Evolutionary conservation across 139 green algal genomes (phyloP), one percentile per base, ranked within the genome.

Genomic region (Yamagishiella unicocca): DNA sequence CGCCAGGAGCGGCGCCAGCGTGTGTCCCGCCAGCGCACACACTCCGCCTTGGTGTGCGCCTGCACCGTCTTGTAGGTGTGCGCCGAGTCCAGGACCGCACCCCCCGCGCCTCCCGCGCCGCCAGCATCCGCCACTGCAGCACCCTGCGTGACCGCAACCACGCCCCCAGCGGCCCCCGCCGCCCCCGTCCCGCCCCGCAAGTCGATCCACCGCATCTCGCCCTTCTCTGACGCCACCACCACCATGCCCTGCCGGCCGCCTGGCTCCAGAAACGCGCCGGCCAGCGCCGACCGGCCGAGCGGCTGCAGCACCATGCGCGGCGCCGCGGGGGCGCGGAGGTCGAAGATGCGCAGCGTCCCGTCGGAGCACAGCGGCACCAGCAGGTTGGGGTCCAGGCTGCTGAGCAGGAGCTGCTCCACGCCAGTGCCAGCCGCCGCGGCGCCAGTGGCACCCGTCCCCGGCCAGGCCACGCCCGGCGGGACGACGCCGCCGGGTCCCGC

Each of bases 171-270:
- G n/a, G n/a, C n/a, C n/a, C 46, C n/a, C 61, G 61, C 42, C 61
- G 24, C 64, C 64, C 79, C 82, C 58, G 43, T 87, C 45, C 68
- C 42, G 83, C 84, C 89, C 12, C 96, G 91, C 75, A 96, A 88
- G 90, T 99, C 97, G 27, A 97, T 81, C 87, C 98, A 97, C 29
- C 89, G 89, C 61, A 99, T 89, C 61, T 96, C 90, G 6, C 96
- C 97, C 17, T 77, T 82, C 58, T 93, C 90, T 24, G 70, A 82
- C 24, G 72, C 90, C 38, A 86, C 84, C 27, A 90, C 77, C 14
- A 91, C 58, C 25, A 89, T 88, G 40, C 87, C 66, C 35, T 83
- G 72, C 46, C 78, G 71, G 29, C 92, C 92, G 29, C 92, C 95
- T 14, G 95, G 94, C 90, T 97, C 94, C 38, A 95, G 45, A 29